phyloP scores from a whole-genome alignment of 495 filamentous ascomycete species.

The Cladorrhinum samala region DNA sequence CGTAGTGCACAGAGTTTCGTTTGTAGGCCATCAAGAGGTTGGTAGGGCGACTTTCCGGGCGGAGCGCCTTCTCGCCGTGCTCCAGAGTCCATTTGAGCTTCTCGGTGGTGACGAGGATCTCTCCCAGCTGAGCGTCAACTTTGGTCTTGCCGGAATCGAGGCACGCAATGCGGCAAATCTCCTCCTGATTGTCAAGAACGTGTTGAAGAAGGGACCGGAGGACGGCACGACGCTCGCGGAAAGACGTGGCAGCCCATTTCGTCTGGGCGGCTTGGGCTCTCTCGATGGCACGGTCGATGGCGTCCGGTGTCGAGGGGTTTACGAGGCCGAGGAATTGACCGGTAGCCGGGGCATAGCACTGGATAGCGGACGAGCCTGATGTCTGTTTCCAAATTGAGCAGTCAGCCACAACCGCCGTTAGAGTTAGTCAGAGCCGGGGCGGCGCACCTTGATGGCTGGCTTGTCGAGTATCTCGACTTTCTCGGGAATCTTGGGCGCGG shows the following conservation, averaged over 20 bases:
- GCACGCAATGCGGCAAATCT: conserved; percentile 78
- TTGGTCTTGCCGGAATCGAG: conserved; percentile 97
- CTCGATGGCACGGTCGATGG: conserved; percentile 74
- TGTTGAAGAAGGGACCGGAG: conserved; percentile 75
- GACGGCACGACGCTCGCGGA: conserved; percentile 70
- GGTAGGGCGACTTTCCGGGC: conserved; percentile 61
- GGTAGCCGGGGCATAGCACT: conserved; percentile 88
- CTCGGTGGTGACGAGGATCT: conserved; percentile 88
- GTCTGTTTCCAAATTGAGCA: conserved; percentile 25
- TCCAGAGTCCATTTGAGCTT: conserved; percentile 92
- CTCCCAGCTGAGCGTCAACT: conserved; percentile 86
- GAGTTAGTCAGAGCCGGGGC: not conserved
- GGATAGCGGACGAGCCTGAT: conserved; percentile 55
- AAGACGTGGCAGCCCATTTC: conserved; percentile 75
- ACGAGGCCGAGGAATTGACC: conserved; percentile 75
- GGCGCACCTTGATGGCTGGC: conserved; percentile 45
- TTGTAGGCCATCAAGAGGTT: conserved; percentile 96
- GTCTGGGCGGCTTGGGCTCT: conserved; percentile 68
- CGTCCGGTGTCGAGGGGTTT: conserved; percentile 68
- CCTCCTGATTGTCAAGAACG: conserved; percentile 83
- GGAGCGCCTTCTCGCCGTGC: conserved; percentile 80
- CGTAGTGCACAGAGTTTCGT: conserved; percentile 82
- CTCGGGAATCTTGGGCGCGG: conserved; percentile 35
- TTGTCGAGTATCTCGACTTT: conserved; percentile 58
- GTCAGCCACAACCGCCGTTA: not conserved